Evolutionary conservation across 2,329 filamentous ascomycete species (phyloP).

Genomic region (Orbilia oligospora): DNA sequence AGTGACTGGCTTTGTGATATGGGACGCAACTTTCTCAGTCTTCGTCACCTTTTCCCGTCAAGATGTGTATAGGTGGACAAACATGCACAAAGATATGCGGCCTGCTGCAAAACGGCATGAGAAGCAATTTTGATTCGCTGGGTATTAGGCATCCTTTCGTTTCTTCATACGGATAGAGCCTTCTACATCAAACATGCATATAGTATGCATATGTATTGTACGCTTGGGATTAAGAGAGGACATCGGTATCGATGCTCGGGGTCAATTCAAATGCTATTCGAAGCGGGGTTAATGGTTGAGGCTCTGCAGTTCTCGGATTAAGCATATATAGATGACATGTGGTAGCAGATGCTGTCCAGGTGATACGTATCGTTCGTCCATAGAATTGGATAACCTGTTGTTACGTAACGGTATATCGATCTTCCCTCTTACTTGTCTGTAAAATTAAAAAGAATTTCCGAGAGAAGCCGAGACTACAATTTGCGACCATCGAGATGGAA

Average conservation of each 20-base stretch:
- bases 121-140: conserved; percentile 3
- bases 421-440: background rate
- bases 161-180: background rate
- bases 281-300: background rate
- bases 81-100: background rate
- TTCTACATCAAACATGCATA: background rate
- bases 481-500: background rate
- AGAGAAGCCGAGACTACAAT: background rate
- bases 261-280: background rate
- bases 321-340: background rate
- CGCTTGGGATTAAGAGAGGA: background rate
- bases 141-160: background rate
- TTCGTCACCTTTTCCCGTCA: background rate
- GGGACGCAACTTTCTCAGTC: background rate
- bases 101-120: background rate
- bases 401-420: background rate
- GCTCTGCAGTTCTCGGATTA: background rate
- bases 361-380: background rate
- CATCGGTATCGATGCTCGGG: conserved; percentile 4
- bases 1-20: too few species aligned
- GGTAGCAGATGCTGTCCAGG: too few species aligned
- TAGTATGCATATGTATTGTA: background rate
- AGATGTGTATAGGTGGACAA: background rate
- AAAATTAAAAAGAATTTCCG: background rate
- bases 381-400: background rate